phyloP scores from a whole-genome alignment of 2,329 filamentous ascomycete species.

The Apiospora marii region DNA sequence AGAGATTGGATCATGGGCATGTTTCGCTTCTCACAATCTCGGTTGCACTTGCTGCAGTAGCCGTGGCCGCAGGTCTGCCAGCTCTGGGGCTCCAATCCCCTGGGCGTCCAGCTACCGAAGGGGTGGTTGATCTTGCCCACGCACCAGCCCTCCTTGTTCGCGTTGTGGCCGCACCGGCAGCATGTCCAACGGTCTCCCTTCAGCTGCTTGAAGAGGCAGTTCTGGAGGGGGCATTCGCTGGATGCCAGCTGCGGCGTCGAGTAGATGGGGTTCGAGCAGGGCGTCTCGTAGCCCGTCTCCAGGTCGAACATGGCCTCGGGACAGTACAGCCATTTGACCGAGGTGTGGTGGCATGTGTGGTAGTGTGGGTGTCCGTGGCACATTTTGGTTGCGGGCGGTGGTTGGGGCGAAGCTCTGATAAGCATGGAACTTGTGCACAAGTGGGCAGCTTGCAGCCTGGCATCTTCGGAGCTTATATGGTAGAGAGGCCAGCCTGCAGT shows the following conservation, averaged over 20 bases:
- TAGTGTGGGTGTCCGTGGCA: constrained; percentile 62
- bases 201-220: constrained; percentile 59
- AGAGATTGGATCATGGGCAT: constrained; percentile 29
- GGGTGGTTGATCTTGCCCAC: constrained; percentile 43
- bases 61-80: constrained; percentile 57
- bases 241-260: constrained; percentile 53
- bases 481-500: neutral
- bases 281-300: constrained; percentile 56
- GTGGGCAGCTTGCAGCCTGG: neutral
- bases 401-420: neutral
- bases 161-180: constrained; percentile 58
- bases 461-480: constrained; percentile 1
- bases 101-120: constrained; percentile 29
- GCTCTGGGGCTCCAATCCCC: constrained; percentile 43
- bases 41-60: constrained; percentile 58
- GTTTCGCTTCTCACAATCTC: constrained; percentile 36
- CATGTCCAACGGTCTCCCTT: constrained; percentile 60
- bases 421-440: neutral
- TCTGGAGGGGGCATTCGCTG: constrained; percentile 55
- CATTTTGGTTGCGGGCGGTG: constrained; percentile 46
- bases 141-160: constrained; percentile 63
- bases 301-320: constrained; percentile 57
- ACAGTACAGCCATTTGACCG: constrained; percentile 64
- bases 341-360: constrained; percentile 62
- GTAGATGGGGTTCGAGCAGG: constrained; percentile 58